Conservation (phyloP, 2,329 filamentous ascomycete species). For the Exophiala sideris region DNA sequence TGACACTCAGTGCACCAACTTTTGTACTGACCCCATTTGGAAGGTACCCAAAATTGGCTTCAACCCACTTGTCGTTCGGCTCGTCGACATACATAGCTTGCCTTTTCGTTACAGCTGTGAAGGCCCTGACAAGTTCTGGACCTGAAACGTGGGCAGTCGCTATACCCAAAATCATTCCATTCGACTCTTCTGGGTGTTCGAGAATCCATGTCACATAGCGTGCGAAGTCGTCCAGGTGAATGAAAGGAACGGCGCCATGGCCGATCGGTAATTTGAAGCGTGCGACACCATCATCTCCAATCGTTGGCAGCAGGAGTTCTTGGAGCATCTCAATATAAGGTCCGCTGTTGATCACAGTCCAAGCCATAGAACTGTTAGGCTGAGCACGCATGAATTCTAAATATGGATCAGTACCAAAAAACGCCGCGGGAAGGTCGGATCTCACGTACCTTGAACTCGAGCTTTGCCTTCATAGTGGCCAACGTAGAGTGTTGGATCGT, state of each 20-base stretch:
- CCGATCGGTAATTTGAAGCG: slow-evolving; percentile 43
- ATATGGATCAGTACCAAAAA: neutral
- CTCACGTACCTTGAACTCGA: slow-evolving; percentile 33
- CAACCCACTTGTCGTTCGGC: slow-evolving; percentile 33
- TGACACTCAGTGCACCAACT: slow-evolving; percentile 32
- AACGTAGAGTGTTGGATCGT: slow-evolving; percentile 42
- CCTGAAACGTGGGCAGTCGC: slow-evolving; percentile 42
- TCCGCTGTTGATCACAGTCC: slow-evolving; percentile 22
- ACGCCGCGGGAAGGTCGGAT: neutral
- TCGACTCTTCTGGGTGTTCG: slow-evolving; percentile 41
- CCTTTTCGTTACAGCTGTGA: slow-evolving; percentile 41
- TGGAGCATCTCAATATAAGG: slow-evolving; percentile 29
- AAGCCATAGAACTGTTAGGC: slow-evolving; percentile 14
- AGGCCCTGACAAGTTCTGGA: slow-evolving; percentile 40
- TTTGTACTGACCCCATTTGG: slow-evolving; percentile 13
- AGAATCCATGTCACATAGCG: slow-evolving; percentile 49
- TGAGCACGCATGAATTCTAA: slow-evolving; percentile 15
- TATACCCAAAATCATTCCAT: slow-evolving; percentile 46
- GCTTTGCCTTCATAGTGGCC: slow-evolving; percentile 52
- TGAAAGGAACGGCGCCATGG: slow-evolving; percentile 36
- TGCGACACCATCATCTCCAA: slow-evolving; percentile 38
- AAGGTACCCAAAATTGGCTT: slow-evolving; percentile 6
- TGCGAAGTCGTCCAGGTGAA: slow-evolving; percentile 47
- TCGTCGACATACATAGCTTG: slow-evolving; percentile 39
- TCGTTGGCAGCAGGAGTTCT: slow-evolving; percentile 33